phyloP scores from a whole-genome alignment of 2,329 filamentous ascomycete species.

The Pseudofabraea citricarpa region DNA sequence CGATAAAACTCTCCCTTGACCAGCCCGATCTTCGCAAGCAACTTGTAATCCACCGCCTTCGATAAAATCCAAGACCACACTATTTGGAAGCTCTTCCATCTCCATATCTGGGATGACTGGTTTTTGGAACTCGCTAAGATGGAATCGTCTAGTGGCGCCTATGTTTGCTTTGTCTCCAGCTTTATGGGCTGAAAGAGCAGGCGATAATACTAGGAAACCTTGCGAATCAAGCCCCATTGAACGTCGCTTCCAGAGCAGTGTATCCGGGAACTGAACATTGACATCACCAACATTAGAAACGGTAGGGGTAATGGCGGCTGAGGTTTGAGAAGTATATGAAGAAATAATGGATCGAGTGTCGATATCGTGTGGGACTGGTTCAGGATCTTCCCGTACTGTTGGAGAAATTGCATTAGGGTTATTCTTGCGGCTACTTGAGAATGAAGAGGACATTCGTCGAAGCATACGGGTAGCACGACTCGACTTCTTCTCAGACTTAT shows the following conservation, averaged over 20 bases:
- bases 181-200: constrained; percentile 50
- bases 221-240: constrained; percentile 80
- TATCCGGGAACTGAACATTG: constrained; percentile 96
- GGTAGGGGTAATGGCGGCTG: constrained; percentile 29
- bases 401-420: constrained; percentile 28
- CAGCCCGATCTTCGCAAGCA: constrained; percentile 57
- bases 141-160: constrained; percentile 74
- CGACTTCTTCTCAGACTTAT: constrained; percentile 50
- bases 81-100: constrained; percentile 87
- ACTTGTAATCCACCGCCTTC: constrained; percentile 60
- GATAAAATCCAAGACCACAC: constrained; percentile 58
- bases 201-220: constrained; percentile 77
- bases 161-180: constrained; percentile 35
- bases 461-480: constrained; percentile 43
- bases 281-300: constrained; percentile 60
- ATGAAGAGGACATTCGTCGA: constrained; percentile 60
- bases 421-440: constrained; percentile 36
- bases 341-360: constrained; percentile 26
- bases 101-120: constrained; percentile 87
- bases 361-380: constrained; percentile 14
- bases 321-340: constrained; percentile 13
- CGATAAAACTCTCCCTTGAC: constrained; percentile 49
- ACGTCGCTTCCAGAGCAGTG: constrained; percentile 91
- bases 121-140: constrained; percentile 75
- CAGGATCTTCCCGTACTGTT: constrained; percentile 33